Percentiles rank a stretch among this genome's conserved stretches.
phyloP scores from a whole-genome alignment of 176 grass and related monocot species.

The Aegilops umbellulata region DNA sequence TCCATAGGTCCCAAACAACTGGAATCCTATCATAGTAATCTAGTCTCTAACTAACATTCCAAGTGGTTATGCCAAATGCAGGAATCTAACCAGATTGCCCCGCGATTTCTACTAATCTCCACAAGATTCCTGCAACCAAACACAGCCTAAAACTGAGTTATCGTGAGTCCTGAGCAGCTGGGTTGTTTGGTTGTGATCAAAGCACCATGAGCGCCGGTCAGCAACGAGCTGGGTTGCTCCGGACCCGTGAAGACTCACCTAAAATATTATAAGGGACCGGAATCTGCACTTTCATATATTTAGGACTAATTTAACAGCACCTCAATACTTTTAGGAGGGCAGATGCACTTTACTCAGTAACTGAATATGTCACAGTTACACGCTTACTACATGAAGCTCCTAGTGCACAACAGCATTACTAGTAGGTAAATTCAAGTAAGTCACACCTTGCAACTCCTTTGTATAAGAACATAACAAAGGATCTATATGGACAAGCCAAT shows the following conservation, averaged over 20 bases:
- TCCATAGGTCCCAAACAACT: background rate
- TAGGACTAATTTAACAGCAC: background rate
- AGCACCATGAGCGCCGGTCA: background rate
- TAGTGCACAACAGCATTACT: constrained; percentile 4
- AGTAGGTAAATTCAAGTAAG: constrained; percentile 9
- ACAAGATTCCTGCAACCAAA: background rate
- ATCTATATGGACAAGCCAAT: constrained; percentile 9
- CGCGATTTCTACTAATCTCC: background rate
- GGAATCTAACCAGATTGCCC: background rate
- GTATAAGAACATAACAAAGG: background rate
- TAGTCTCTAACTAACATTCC: background rate
- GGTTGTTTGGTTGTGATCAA: background rate
- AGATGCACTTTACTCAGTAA: background rate
- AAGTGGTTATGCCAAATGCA: background rate
- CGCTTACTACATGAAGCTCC: background rate
- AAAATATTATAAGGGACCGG: background rate
- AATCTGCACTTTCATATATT: background rate
- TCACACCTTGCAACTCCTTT: background rate
- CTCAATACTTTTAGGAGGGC: background rate
- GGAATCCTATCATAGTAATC: background rate
- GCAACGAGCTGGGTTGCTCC: background rate
- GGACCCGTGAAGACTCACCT: background rate
- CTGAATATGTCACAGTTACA: background rate
- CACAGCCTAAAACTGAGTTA: background rate
- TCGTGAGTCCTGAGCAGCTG: background rate